Base-by-base conservation (phyloP, 257 asterid genomes). In the Capsicum pubescens region DNA sequence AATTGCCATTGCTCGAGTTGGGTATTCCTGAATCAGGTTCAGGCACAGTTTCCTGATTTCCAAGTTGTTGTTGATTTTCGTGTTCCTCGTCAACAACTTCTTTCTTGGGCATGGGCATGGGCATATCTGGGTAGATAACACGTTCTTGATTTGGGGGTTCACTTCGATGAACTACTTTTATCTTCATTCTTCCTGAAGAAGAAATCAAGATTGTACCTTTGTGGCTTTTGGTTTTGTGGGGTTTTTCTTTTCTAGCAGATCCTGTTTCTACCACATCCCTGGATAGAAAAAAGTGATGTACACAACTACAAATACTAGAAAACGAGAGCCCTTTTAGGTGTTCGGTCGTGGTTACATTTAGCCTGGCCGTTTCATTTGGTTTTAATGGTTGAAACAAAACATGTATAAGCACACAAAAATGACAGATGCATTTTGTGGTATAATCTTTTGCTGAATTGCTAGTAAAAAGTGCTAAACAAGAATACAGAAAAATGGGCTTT, bases 81-180 rank as follows among this genome's bases (percentile, higher is more conserved):
- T 58, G 36, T 21, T 60, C 79, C 60, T 66, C 79, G 36, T 87
- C 88, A 82, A 21, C 2, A 70, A 81, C 85, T 64, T 91, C 92
- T 72, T 82, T 67, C 85, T 77, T 87, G 87, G 80, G 83, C 32
- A 26, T 26, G 87, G 80, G 83, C 32, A 26, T 26, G 32, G 32
- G 32, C 82, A 7, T 82, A 26, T 15, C 83, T n/a, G 86, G 87
- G 16, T 90, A 92, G 32, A 39, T 61, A 71, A 79, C 87, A 69
- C 42, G 87, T 79, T 92, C 93, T 64, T 89, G 95, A 90, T 91
- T 90, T 77, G 86, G 98, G 88, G 64, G 71, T 69, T 83, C 86
- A 70, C 83, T 85, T 70, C 86, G 87, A 56, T 92, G 94, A 70
- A 93, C 92, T 82, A 92, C 90, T 87, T 87, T 93, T 82, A 92